These are phyloP conservation scores for Ophiostoma sp. DNA, from an alignment of 2,329 filamentous ascomycete genomes.

Conservation along the genomic window DNA sequence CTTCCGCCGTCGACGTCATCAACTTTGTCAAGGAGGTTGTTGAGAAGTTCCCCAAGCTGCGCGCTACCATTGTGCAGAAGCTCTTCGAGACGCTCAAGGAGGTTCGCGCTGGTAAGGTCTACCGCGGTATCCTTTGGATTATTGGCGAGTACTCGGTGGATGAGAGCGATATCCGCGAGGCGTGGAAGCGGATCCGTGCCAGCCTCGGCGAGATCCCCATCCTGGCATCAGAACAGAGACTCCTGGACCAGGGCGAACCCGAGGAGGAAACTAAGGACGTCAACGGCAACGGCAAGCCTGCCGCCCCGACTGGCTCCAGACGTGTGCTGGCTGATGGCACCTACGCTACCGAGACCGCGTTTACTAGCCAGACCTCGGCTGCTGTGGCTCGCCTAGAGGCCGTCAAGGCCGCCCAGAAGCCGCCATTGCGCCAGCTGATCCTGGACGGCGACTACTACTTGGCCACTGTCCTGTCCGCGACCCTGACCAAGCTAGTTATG, in stretches of 20 bases:
- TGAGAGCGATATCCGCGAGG: slow-evolving; percentile 89
- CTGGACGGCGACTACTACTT: slow-evolving; percentile 97
- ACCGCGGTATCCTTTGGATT: slow-evolving; percentile 95
- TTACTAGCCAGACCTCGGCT: slow-evolving; percentile 82
- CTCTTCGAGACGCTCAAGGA: slow-evolving; percentile 88
- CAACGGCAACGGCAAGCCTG: slow-evolving; percentile 69
- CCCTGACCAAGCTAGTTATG: slow-evolving; percentile 96
- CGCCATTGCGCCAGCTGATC: slow-evolving; percentile 89
- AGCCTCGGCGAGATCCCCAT: slow-evolving; percentile 97
- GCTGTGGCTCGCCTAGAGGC: slow-evolving; percentile 90
- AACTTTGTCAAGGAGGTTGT: slow-evolving; percentile 99
- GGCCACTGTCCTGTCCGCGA: slow-evolving; percentile 90
- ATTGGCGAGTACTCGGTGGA: slow-evolving; percentile 96
- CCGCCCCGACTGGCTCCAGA: slow-evolving; percentile 78
- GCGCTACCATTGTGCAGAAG: slow-evolving; percentile 81
- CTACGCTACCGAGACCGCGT: slow-evolving; percentile 92
- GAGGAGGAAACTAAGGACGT: slow-evolving; percentile 60
- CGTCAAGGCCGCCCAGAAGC: slow-evolving; percentile 95
- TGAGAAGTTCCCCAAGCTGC: slow-evolving; percentile 91
- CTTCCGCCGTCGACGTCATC: slow-evolving; percentile 94
- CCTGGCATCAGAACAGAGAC: slow-evolving; percentile 86
- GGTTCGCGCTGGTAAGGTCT: slow-evolving; percentile 95
- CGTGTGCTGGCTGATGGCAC: slow-evolving; percentile 95
- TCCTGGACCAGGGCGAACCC: slow-evolving; percentile 81
- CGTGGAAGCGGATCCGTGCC: slow-evolving; percentile 92